Percentiles rank a stretch among this genome's conserved stretches.
phyloP scores from a whole-genome alignment of 73 alveolate species.

The Symbiodinium pilosum region DNA sequence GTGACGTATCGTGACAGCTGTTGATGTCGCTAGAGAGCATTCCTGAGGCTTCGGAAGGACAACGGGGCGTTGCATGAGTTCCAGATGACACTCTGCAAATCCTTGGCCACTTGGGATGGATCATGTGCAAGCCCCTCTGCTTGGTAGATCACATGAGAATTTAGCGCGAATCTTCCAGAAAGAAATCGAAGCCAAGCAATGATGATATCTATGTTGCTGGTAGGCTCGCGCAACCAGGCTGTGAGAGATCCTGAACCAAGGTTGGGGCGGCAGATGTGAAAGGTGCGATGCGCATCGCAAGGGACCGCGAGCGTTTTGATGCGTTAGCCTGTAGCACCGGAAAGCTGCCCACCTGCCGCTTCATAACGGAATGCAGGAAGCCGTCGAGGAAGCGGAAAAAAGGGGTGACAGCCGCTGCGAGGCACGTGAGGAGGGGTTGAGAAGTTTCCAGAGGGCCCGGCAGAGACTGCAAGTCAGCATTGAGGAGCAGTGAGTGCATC shows the following conservation, averaged over 20 bases:
- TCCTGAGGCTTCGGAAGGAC: not conserved
- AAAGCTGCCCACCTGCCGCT: not conserved
- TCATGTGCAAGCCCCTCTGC: too few species aligned
- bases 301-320: not conserved
- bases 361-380: not conserved
- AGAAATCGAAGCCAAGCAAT: too few species aligned
- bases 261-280: conserved; percentile 1
- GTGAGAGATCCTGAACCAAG: not conserved
- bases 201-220: too few species aligned
- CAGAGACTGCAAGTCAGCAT: too few species aligned
- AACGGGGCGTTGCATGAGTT: not conserved
- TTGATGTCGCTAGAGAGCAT: not conserved
- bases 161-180: too few species aligned
- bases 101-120: conserved; percentile 8
- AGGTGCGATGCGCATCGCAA: conserved; percentile 3
- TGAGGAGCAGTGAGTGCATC: too few species aligned
- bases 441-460: too few species aligned
- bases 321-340: not conserved
- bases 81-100: not conserved
- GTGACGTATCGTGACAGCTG: too few species aligned
- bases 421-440: not conserved
- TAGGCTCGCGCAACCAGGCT: not conserved
- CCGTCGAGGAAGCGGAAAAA: not conserved
- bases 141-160: too few species aligned
- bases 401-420: not conserved